A percentile compares a stretch with the other conserved stretches of the same genome.
phyloP scores from a whole-genome alignment of 139 green algal genomes.

The Tetradesmus obliquus region DNA sequence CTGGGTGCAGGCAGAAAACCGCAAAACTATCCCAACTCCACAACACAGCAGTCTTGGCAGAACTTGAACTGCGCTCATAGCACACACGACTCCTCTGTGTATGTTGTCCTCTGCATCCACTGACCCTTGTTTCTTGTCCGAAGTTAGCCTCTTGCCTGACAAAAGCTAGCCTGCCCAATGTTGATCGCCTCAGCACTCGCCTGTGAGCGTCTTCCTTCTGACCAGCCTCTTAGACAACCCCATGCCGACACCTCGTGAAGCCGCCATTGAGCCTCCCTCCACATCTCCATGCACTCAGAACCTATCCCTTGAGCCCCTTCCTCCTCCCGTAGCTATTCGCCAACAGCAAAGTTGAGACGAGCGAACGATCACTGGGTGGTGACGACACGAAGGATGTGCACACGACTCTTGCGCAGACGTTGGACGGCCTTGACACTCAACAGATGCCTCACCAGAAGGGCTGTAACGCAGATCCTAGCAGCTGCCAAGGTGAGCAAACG shows the following conservation, averaged over 20 bases:
- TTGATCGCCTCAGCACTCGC: no score
- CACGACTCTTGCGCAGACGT: not conserved
- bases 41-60: no score
- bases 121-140: no score
- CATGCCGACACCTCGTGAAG: no score
- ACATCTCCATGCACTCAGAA: not conserved
- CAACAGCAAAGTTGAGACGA: not conserved
- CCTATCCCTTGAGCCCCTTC: not conserved
- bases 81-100: no score
- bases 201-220: no score
- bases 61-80: no score
- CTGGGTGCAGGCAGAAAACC: not conserved
- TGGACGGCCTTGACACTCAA: not conserved
- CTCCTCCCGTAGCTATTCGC: not conserved
- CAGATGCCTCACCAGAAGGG: not conserved
- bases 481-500: not conserved
- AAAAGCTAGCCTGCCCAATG: no score
- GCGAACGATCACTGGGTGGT: not conserved
- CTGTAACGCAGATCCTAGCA: not conserved
- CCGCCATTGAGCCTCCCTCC: not conserved
- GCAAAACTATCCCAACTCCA: not conserved
- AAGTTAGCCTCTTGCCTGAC: no score
- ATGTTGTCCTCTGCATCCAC: no score
- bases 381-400: not conserved
- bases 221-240: no score